These are phyloP conservation scores for Funneliformis mosseae DNA, from an alignment of 192 early-diverging fungal genomes.

Conservation along the genomic window DNA sequence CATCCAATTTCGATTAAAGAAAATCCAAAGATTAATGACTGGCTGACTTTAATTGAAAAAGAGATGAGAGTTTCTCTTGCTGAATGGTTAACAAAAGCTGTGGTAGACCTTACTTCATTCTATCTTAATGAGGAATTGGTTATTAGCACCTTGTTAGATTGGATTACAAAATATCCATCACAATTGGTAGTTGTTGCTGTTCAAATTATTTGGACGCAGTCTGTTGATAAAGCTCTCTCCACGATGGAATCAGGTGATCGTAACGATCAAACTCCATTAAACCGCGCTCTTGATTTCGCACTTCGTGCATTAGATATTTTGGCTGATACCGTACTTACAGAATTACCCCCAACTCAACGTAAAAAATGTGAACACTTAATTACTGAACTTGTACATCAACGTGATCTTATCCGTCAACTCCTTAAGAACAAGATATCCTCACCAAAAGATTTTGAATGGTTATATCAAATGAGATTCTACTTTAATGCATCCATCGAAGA, in stretches of 20 bases:
- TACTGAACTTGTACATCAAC: conserved; percentile 98
- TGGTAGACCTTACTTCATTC: conserved; percentile 66
- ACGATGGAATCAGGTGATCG: conserved; percentile 44
- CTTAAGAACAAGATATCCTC: conserved; percentile 49
- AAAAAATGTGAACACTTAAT: conserved; percentile 98
- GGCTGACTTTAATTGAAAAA: conserved; percentile 90
- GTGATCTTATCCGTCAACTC: conserved; percentile 85
- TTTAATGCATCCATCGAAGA: conserved; percentile 59
- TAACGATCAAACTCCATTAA: conserved; percentile 52
- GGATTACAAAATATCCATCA: conserved; percentile 89
- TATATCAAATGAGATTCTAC: conserved; percentile 95
- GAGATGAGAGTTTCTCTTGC: conserved; percentile 94
- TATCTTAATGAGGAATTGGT: conserved; percentile 59
- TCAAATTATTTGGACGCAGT: conserved; percentile 89
- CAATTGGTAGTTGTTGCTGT: conserved; percentile 91
- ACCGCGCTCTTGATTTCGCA: conserved; percentile 59
- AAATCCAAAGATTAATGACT: conserved; percentile 94
- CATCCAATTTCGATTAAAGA: conserved; percentile 77
- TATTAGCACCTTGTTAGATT: conserved; percentile 63
- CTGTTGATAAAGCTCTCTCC: conserved; percentile 77
- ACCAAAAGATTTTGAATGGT: conserved; percentile 88
- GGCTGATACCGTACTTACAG: conserved; percentile 90
- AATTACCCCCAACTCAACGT: conserved; percentile 79
- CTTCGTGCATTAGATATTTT: conserved; percentile 80
- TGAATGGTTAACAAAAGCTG: conserved; percentile 67